phyloP scores from a whole-genome alignment of 1,139 yeast genomes.

The Debaryomyces sp. region DNA sequence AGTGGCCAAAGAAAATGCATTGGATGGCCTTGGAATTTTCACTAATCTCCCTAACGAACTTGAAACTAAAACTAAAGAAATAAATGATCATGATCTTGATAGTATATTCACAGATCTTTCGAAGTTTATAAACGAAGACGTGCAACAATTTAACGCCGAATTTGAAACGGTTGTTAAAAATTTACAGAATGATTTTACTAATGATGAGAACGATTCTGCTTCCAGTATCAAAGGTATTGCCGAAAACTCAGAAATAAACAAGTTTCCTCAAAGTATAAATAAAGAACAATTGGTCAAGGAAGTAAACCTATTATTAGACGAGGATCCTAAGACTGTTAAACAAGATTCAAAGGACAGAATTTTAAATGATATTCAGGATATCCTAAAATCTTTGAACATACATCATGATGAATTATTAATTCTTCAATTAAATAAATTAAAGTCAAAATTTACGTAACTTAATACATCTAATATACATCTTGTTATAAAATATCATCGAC shows the following conservation, averaged over 20 bases:
- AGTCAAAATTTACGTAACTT: conserved; percentile 13
- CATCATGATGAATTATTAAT: conserved; percentile 27
- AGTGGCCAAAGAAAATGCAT: not conserved
- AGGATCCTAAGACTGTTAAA: conserved; percentile 3
- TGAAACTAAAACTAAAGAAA: not conserved
- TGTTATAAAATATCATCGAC: conserved; percentile 58
- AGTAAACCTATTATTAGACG: conserved; percentile 19
- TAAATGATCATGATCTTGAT: conserved; percentile 27
- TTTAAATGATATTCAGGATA: conserved; percentile 15
- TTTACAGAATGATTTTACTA: conserved; percentile 13
- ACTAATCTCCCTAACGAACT: not conserved
- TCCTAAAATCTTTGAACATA: conserved; percentile 18
- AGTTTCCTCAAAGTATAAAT: conserved; percentile 18
- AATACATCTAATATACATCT: not conserved
- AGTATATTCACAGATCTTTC: conserved; percentile 30
- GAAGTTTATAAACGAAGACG: conserved; percentile 27
- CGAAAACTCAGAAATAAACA: conserved; percentile 7
- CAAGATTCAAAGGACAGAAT: conserved; percentile 10
- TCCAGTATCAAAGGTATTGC: conserved; percentile 27
- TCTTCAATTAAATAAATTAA: conserved; percentile 26
- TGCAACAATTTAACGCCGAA: conserved; percentile 27
- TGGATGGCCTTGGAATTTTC: conserved; percentile 10
- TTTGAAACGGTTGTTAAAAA: conserved; percentile 31
- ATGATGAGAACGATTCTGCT: conserved; percentile 20
- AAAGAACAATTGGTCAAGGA: conserved; percentile 20